phyloP scores from a whole-genome alignment of 805 yeast genomes.

The Hanseniaspora jakobsenii region DNA sequence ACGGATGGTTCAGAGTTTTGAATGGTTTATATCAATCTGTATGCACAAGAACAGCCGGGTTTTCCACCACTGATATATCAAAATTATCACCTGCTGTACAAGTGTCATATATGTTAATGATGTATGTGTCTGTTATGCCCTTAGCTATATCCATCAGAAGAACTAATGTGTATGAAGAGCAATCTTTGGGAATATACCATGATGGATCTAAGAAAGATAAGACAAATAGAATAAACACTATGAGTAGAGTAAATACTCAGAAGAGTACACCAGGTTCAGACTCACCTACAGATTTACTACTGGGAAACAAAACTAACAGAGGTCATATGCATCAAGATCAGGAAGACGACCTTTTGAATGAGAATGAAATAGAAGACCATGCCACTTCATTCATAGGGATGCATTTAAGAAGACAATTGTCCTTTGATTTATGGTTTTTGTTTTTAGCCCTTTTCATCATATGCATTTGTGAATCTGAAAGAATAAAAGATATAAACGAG shows the following conservation, averaged over 20 bases:
- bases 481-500: constrained; percentile 35
- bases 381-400: constrained; percentile 60
- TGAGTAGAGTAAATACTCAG: not conserved
- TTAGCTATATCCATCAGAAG: constrained; percentile 91
- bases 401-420: constrained; percentile 81
- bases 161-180: constrained; percentile 96
- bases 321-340: too few species aligned
- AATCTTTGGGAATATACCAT: constrained; percentile 65
- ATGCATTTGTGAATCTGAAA: constrained; percentile 71
- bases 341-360: too few species aligned
- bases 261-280: not conserved
- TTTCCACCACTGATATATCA: constrained; percentile 58
- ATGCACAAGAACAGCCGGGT: constrained; percentile 90
- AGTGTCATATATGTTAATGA: constrained; percentile 88
- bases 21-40: constrained; percentile 86
- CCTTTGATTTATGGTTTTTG: constrained; percentile 90
- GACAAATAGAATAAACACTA: not conserved
- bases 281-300: too few species aligned
- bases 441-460: constrained; percentile 75
- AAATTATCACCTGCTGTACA: constrained; percentile 79
- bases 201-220: constrained; percentile 14
- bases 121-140: constrained; percentile 95
- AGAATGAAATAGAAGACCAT: constrained; percentile 24
- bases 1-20: constrained; percentile 41
- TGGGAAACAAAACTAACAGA: too few species aligned